Base-by-base conservation (phyloP, 106 monocot genomes). In the Dendrobium officinale region DNA sequence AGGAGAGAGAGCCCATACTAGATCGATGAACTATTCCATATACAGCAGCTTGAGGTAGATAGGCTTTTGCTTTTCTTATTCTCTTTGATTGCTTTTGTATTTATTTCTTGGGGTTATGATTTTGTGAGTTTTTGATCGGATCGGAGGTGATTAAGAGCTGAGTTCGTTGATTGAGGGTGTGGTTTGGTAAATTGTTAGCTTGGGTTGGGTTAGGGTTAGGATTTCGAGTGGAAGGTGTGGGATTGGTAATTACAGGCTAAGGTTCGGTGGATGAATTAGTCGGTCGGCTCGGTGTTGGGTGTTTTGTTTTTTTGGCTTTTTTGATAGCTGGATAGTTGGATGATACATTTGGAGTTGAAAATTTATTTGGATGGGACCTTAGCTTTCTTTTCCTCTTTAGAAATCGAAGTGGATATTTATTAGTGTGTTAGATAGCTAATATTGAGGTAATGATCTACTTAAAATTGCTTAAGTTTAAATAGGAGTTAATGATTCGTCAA, bases 1-100 rank as follows among this genome's bases (percentile, higher is more conserved):
- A 70, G 33, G 70, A 70, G 70, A 68, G 68, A 70, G 70, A 70
- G 70, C 70, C 70, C 70, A 70, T 37, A 0, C 27, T 70, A 3
- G 15, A 4, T 37, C 70, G 29, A 70, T 70, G 70, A 70, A 16
- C 24, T 70, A 70, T 37, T 70, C 33, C 3, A 7, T 31, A 5
- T 37, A 29, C 19, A 37, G 37, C 11, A 1, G 27, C 15, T 70
- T 10, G 33, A 70, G 70, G 70, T 70, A 70, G 13, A 15, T 37
- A 16, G 27, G 4, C 37, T 11, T 17, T 67, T 13, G 70, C 9
- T 9, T 70, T 33, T 70, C 70, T 70, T 15, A 3, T 70, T 70
- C 13, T 70, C 33, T 70, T 70, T 33, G 70, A 70, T 70, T 61
- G 51, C 15, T 61, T 61, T 4, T 5, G 59, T 61, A 61, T 19